Conservation (phyloP, 2,329 filamentous ascomycete genomes). For the Cladosporium velox region DNA sequence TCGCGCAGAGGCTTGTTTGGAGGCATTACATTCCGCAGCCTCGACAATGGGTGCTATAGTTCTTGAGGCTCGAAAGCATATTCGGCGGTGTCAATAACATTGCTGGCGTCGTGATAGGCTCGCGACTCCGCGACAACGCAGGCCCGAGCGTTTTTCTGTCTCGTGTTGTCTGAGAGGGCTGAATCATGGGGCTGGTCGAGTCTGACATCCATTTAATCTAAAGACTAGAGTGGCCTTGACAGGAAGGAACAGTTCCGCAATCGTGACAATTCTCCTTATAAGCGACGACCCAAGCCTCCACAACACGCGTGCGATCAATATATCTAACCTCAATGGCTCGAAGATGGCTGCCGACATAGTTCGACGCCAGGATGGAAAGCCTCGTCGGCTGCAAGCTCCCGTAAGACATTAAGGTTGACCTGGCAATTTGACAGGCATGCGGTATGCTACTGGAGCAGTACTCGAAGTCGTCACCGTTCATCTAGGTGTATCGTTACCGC, state of each 20-base stretch:
- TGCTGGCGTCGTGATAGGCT: slow-evolving; percentile 4
- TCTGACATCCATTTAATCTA: slow-evolving; percentile 5
- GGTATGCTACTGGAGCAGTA: background rate
- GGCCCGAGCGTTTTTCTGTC: background rate
- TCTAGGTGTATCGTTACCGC: background rate
- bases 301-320: background rate
- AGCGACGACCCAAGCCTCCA: background rate
- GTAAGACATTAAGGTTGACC: slow-evolving; percentile 5
- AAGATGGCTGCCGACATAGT: background rate
- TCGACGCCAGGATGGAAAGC: background rate
- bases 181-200: slow-evolving; percentile 13
- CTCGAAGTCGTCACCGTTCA: background rate
- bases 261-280: background rate
- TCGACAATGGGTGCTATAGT: background rate
- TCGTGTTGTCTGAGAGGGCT: slow-evolving; percentile 14
- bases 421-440: background rate
- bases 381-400: slow-evolving; percentile 6
- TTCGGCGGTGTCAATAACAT: background rate
- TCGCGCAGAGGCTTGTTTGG: background rate
- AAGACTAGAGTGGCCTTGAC: slow-evolving; percentile 3
- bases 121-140: background rate
- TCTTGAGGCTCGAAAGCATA: background rate
- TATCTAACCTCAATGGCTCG: background rate
- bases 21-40: background rate
- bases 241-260: background rate